Base-by-base conservation (phyloP, 176 grass and related monocot genomes). In the Aegilops sharonensis region DNA sequence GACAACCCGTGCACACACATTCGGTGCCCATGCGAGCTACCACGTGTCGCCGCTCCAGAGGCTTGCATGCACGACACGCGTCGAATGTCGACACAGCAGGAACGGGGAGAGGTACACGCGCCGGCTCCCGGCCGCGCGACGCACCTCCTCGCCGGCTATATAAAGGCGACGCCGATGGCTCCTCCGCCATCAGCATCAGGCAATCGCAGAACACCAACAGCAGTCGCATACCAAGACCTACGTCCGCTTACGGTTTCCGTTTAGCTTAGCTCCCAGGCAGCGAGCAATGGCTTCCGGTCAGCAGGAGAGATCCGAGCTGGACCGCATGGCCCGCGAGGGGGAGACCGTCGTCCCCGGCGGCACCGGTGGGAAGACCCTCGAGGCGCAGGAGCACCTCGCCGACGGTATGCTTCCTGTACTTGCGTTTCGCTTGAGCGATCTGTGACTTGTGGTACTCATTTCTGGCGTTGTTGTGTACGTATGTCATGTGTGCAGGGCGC, bases 291-390 rank as follows among this genome's bases (percentile, higher is more conserved):
- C 91, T 15, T 87, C 87, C 12, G 78, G 72, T 34, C 82, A 94
- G 72, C 88, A 91, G 62, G 81, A 75, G 32, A 88, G 91, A 78
- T 43, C 78, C 29, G 84, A 93, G 81, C 84, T 95, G 17, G 94
- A 95, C 81, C 70, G 68, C 61, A 93, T 59, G 63, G 94, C 89
- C 13, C 78, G 81, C 35, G 83, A 91, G 43, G 94, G 94, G 1
- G 64, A 95, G 87, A 91, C 89, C 11, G 89, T 95, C 40, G 84
- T 95, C 27, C 84, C 89, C 6, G 94, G 91, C 12, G 94, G 94
- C 13, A 95, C 94, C 47, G 91, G 94, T 14, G 94, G 94, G 77
- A 89, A 89, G 78, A 89, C 40, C 84, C 77, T 93, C 9, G 84
- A 89, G 59, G 87, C 91, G 11, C 94, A 95, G 74, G 87, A 95